Base-by-base conservation (phyloP, 257 asterid genomes). In the Solanum medicagineum region DNA sequence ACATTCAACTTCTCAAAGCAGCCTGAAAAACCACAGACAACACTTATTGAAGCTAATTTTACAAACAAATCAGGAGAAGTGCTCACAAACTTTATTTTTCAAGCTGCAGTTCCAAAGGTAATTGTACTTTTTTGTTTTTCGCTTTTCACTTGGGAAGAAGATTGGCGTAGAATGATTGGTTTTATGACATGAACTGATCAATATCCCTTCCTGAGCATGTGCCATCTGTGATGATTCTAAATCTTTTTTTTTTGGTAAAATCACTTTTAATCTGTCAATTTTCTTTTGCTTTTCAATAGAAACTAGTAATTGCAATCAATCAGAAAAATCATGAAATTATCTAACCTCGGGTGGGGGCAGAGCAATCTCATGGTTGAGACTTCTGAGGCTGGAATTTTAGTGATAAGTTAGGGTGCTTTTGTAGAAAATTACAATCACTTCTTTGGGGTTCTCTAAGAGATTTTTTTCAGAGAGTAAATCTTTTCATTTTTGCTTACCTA, bases 21-120 rank as follows among this genome's bases (percentile, higher is more conserved):
- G 88, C 93, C 97, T 82, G 96, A 90, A 86, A 90, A 86, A 84
- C 94, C 92, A 54, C 94, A 94, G 90, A 90, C 90, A 60, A 92
- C 97, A 24, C 12, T 89, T n/a, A 89, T 97, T 53, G 96, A 97
- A 90, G 98, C 98, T 86, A 89, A 89, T 75, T 94, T 97, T 89
- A 68, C 81, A 51, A 97, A 97, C 89, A 95, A 93, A 86, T 92
- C 98, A 7, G 80, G 94, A 81, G 87, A 94, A 87, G 86, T 84
- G 45, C 94, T 88, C 90, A 91, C 96, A 22, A 92, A 93, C 88
- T 97, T 97, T 36, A 87, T 95, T 71, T 97, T 97, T 90, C 99
- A 93, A 94, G 97, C 98, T 32, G 98, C 99, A 0, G 99, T 97
- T 36, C 99, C 99, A 40, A 97, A 95, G 99, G 99, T 95, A 94